Evolutionary conservation across 805 yeast genomes (phyloP).

Genomic region (Blastobotrys americana): DNA sequence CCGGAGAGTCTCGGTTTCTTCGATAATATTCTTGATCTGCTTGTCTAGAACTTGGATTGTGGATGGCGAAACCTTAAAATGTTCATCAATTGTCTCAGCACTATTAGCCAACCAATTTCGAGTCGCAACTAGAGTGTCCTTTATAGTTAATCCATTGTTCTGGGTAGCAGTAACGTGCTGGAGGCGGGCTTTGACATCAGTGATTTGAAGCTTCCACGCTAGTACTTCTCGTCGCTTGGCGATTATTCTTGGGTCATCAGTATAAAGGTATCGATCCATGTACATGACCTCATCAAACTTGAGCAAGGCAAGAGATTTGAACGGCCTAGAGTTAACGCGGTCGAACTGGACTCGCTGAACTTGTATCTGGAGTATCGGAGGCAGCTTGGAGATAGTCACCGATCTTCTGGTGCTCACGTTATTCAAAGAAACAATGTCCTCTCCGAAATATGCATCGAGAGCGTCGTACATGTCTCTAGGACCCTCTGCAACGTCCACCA

Average conservation of each 20-base stretch:
- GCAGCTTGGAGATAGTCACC: conserved; percentile 62
- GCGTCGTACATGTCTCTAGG: conserved; percentile 89
- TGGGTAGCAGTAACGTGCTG: conserved; percentile 18
- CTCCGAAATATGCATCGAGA: conserved; percentile 71
- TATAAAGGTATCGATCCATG: conserved; percentile 80
- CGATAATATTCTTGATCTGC: conserved; percentile 42
- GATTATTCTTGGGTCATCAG: conserved; percentile 45
- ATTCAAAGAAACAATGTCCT: conserved; percentile 57
- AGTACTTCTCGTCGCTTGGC: conserved; percentile 47
- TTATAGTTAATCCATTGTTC: conserved; percentile 39
- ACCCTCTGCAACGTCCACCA: conserved; percentile 81
- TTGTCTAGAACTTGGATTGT: conserved; percentile 42
- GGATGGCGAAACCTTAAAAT: conserved; percentile 35
- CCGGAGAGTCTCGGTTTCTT: conserved; percentile 39
- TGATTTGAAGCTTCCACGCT: conserved; percentile 46
- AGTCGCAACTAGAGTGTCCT: conserved; percentile 50
- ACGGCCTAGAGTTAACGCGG: conserved; percentile 60
- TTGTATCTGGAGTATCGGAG: conserved; percentile 82
- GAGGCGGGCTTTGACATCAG: conserved; percentile 12
- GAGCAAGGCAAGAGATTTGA: conserved; percentile 74
- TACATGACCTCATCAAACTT: conserved; percentile 72
- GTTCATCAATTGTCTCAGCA: neutral
- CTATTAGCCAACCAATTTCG: conserved; percentile 40
- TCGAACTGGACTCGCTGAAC: conserved; percentile 92
- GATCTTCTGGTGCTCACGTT: conserved; percentile 70